Conservation (phyloP, 352 stramenopile genomes). For the Paralagenidium karlingii region DNA sequence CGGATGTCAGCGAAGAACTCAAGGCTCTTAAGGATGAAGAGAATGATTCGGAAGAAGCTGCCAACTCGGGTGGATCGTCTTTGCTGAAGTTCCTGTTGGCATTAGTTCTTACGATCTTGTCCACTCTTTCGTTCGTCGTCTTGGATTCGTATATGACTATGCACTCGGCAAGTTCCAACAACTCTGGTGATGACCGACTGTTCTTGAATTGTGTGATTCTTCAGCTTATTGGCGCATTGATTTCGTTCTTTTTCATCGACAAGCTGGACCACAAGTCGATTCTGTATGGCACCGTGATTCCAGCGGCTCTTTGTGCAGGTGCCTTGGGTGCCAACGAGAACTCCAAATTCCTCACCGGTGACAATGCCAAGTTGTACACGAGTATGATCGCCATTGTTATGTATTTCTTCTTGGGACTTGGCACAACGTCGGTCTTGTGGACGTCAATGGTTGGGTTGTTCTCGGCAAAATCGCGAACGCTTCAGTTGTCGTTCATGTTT, state of each 20-base stretch:
- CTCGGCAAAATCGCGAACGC: conserved; percentile 35
- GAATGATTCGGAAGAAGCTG: conserved; percentile 23
- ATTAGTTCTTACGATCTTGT: conserved; percentile 57
- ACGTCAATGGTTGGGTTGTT: conserved; percentile 64
- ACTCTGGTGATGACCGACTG: conserved; percentile 12
- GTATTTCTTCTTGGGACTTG: conserved; percentile 73
- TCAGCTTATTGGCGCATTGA: conserved; percentile 54
- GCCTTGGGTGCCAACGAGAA: conserved; percentile 47
- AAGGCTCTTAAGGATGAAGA: conserved; percentile 67
- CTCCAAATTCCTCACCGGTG: conserved; percentile 27
- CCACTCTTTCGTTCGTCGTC: conserved; percentile 38
- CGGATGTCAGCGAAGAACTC: conserved; percentile 57
- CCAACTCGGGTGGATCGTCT: conserved; percentile 16
- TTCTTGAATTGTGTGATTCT: conserved; percentile 63
- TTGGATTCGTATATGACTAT: conserved; percentile 72
- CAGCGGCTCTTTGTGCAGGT: conserved; percentile 25
- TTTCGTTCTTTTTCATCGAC: conserved; percentile 84
- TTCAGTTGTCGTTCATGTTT: conserved; percentile 57
- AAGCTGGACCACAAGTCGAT: conserved; percentile 62
- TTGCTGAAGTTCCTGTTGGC: conserved; percentile 58
- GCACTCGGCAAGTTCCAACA: conserved; percentile 5
- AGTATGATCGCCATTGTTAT: conserved; percentile 50
- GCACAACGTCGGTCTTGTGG: conserved; percentile 60
- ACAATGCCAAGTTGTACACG: conserved; percentile 49
- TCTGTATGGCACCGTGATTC: conserved; percentile 51